phyloP scores from a whole-genome alignment of 139 green algal species.

The Monoraphidium neglectum region DNA sequence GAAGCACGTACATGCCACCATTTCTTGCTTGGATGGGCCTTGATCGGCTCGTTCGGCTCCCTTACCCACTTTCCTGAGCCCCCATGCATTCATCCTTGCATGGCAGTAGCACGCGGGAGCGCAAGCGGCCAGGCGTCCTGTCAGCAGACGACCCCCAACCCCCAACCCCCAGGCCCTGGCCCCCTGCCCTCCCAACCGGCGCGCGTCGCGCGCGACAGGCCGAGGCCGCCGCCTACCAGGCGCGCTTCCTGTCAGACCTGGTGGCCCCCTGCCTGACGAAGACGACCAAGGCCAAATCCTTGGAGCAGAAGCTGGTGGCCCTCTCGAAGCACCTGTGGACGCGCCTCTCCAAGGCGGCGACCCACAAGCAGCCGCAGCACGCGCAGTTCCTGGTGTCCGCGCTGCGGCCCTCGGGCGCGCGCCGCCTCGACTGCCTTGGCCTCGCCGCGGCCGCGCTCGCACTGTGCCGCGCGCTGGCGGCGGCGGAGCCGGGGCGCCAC shows the following conservation, averaged over 20 bases:
- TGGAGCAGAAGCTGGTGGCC: conserved; percentile 22
- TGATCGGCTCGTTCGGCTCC: neutral
- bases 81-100: neutral
- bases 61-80: neutral
- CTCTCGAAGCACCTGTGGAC: conserved; percentile 21
- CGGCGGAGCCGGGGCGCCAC: neutral
- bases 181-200: no score
- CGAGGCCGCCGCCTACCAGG: neutral
- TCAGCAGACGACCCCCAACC: neutral
- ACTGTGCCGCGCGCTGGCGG: conserved; percentile 7
- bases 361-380: conserved; percentile 34
- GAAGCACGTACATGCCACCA: neutral
- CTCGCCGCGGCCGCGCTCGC: conserved; percentile 27
- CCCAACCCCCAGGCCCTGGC: neutral
- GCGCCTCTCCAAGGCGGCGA: conserved; percentile 25
- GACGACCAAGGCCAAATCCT: no score
- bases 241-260: neutral
- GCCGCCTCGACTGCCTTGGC: conserved; percentile 27
- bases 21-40: neutral
- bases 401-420: conserved; percentile 2
- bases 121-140: neutral
- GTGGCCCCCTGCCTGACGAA: neutral
- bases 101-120: neutral
- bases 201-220: neutral
- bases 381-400: conserved; percentile 23